Conservation (phyloP, 768 basidiomycete species). For the Leccinum truebloodii region DNA sequence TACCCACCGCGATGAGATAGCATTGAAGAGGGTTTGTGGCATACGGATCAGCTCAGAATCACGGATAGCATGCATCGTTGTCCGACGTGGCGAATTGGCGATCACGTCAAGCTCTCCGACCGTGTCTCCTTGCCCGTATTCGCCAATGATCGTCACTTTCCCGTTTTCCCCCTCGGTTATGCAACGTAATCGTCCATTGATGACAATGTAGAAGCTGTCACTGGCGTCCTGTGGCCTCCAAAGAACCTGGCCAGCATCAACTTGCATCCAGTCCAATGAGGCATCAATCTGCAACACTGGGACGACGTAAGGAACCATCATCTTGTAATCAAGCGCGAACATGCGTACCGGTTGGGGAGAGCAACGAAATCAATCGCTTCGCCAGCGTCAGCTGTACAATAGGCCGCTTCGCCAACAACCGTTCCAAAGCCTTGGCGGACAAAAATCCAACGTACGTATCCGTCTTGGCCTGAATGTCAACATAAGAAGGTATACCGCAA, state of each 20-base stretch:
- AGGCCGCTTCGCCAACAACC: slow-evolving; percentile 88
- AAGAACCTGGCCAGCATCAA: slow-evolving; percentile 90
- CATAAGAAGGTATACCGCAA: slow-evolving; percentile 90
- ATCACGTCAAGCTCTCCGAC: slow-evolving; percentile 98
- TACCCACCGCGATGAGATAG: slow-evolving; percentile 80
- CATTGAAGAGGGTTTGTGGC: slow-evolving; percentile 97
- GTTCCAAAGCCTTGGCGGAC: slow-evolving; percentile 83
- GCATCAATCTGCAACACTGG: slow-evolving; percentile 95
- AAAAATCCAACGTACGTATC: slow-evolving; percentile 98
- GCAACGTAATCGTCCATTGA: slow-evolving; percentile 93
- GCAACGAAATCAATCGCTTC: slow-evolving; percentile 91
- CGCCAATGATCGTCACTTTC: slow-evolving; percentile 78
- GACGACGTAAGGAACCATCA: slow-evolving; percentile 8
- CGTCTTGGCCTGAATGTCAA: slow-evolving; percentile 95
- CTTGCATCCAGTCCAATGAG: slow-evolving; percentile 98
- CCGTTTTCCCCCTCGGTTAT: slow-evolving; percentile 80
- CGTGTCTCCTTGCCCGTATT: slow-evolving; percentile 96
- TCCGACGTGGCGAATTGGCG: slow-evolving; percentile 82
- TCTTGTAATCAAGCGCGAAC: neutral
- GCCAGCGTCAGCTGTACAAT: slow-evolving; percentile 95
- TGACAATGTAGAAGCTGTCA: slow-evolving; percentile 97
- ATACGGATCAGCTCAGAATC: slow-evolving; percentile 97
- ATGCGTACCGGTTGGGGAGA: slow-evolving; percentile 83
- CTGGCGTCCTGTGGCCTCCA: slow-evolving; percentile 91
- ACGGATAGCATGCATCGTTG: slow-evolving; percentile 95